These are phyloP conservation scores for Neonectria magnoliae DNA, from an alignment of 2,329 filamentous ascomycete genomes.

Conservation along the genomic window DNA sequence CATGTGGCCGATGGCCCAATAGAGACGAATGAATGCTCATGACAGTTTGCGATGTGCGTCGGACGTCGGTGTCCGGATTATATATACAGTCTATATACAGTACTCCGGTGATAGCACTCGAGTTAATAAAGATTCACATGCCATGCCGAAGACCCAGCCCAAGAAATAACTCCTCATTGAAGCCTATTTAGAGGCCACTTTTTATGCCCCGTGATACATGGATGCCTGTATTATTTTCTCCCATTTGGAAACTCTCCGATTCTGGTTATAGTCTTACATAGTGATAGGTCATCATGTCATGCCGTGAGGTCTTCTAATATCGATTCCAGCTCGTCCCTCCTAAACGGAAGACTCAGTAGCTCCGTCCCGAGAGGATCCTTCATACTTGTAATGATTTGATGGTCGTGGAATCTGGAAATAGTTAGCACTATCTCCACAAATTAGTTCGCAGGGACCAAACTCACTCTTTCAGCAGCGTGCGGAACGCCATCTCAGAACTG, in stretches of 20 bases:
- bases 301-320: constrained; percentile 78
- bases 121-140: neutral
- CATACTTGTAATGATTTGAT: constrained; percentile 93
- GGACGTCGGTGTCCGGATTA: neutral
- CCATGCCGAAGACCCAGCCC: neutral
- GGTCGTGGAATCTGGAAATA: constrained; percentile 82
- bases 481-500: constrained; percentile 94
- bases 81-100: constrained; percentile 5
- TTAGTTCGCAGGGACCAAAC: constrained; percentile 41
- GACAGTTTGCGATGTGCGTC: constrained; percentile 22
- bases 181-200: no score
- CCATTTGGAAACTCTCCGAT: neutral
- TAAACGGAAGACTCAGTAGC: constrained; percentile 84
- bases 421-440: constrained; percentile 35
- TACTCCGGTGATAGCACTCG: neutral
- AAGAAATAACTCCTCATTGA: neutral
- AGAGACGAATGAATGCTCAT: constrained; percentile 39
- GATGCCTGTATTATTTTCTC: neutral
- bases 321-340: constrained; percentile 86
- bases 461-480: constrained; percentile 91
- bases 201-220: neutral
- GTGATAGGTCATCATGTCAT: constrained; percentile 30
- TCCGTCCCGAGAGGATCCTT: constrained; percentile 90
- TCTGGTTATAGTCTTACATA: constrained; percentile 8
- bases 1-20: constrained; percentile 19